A percentile compares a stretch with the other conserved stretches of the same genome.
phyloP scores from a whole-genome alignment of 768 basidiomycete species.

The Agaricus subrufescens region DNA sequence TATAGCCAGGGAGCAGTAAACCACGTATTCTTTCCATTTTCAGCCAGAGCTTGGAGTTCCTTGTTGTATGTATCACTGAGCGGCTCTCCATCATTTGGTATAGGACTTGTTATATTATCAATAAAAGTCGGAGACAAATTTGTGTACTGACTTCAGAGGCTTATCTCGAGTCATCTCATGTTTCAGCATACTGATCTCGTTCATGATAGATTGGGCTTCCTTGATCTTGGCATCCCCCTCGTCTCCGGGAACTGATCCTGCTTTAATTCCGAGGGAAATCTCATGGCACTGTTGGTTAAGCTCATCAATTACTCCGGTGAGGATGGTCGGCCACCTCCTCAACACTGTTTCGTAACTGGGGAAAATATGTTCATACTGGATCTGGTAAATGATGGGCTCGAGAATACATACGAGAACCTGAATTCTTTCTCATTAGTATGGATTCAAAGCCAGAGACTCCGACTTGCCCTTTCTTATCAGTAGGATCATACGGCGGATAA shows the following conservation, averaged over 20 bases:
- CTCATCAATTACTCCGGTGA: slow-evolving; percentile 75
- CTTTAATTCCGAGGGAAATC: slow-evolving; percentile 38
- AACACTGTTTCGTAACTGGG: slow-evolving; percentile 76
- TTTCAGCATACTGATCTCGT: slow-evolving; percentile 71
- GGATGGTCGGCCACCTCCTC: slow-evolving; percentile 79
- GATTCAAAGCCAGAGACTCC: slow-evolving; percentile 14
- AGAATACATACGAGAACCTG: neutral
- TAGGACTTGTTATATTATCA: slow-evolving; percentile 38
- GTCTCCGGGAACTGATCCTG: slow-evolving; percentile 16
- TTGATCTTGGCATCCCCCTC: slow-evolving; percentile 40
- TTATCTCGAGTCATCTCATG: slow-evolving; percentile 85
- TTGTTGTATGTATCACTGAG: slow-evolving; percentile 70
- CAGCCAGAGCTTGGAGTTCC: slow-evolving; percentile 51
- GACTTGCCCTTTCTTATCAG: slow-evolving; percentile 54
- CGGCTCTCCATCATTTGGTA: slow-evolving; percentile 75
- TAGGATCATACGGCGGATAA: slow-evolving; percentile 70
- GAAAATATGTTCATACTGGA: neutral
- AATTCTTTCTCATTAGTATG: slow-evolving; percentile 46
- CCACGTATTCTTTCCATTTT: slow-evolving; percentile 65
- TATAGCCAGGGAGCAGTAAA: slow-evolving; percentile 94
- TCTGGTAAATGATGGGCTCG: neutral
- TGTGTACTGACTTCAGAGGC: slow-evolving; percentile 49
- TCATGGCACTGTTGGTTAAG: slow-evolving; percentile 67
- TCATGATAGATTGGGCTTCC: slow-evolving; percentile 81
- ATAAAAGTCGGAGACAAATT: neutral